Base-by-base conservation (phyloP, 1,284 basidiomycete species). In the Wallemia ichthyophaga region DNA sequence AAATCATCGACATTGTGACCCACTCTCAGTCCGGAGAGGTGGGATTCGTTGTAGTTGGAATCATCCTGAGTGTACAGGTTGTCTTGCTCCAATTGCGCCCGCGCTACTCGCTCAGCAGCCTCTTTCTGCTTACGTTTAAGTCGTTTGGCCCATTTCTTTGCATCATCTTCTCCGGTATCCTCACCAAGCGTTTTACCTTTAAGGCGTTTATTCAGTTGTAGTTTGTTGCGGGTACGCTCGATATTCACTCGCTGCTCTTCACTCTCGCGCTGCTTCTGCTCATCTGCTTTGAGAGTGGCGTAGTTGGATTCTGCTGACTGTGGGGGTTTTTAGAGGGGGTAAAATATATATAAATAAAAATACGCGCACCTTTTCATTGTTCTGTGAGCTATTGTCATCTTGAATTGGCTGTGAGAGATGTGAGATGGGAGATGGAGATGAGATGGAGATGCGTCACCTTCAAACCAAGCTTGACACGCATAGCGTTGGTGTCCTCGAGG, bases 401-500 rank as follows among this genome's bases (percentile, higher is more conserved):
- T 48, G 37, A 48, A 48, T 48, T 11, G 37, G 37, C 37, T 48
- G n/a, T 21, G 3, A 31, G 28, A 21, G n/a, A 48, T 11, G 37
- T 11, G 11, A 48, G 37, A 48, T 48, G 32, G 21, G 56, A 57
- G 32, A 57, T 57, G 23, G n/a, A 57, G 23, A 25, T 25, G n/a
- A 25, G 15, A 28, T 28, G n/a, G 9, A n/a, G n/a, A n/a, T n/a
- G n/a, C n/a, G n/a, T 11, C 11, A 48, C 92, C 69, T 89, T 87
- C 63, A 99, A 80, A 65, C 94, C 94, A 55, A 96, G 78, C 7
- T 81, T 83, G 63, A 94, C 79, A 73, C 94, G 87, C 68, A 95
- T 86, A 72, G 85, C 88, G 76, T 96, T 96, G 59, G 91, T 95
- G 76, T 98, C 94, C 69, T 95, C 91, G 68, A 98, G 78, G 64